Percentiles rank a stretch among this genome's conserved stretches.
Conservation (phyloP, 2,329 filamentous ascomycete genomes). For the Elsinoe australis region DNA sequence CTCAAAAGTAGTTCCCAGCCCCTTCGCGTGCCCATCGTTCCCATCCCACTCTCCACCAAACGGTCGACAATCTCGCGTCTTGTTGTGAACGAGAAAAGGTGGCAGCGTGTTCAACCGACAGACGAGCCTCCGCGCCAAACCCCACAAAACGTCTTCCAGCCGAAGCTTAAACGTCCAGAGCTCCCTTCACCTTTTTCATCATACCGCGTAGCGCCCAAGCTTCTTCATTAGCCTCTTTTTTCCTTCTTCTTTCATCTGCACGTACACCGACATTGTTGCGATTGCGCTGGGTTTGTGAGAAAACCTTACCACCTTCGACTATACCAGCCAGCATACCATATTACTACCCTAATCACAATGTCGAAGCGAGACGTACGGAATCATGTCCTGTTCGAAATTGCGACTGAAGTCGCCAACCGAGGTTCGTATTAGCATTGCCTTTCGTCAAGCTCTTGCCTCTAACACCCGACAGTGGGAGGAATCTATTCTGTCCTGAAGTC, state of each 20-base stretch:
- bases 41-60: constrained; percentile 8
- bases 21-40: background rate
- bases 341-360: constrained; percentile 25
- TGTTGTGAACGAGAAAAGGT: constrained; percentile 7
- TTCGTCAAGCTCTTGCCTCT: constrained; percentile 21
- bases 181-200: constrained; percentile 12
- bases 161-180: background rate
- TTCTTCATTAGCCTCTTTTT: constrained; percentile 8
- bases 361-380: constrained; percentile 71
- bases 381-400: constrained; percentile 92
- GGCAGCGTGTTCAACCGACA: too few species aligned
- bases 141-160: background rate
- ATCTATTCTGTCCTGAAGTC: constrained; percentile 99
- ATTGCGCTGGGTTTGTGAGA: background rate
- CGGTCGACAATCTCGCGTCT: constrained; percentile 13
- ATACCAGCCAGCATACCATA: background rate
- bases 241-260: background rate
- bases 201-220: constrained; percentile 9
- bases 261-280: constrained; percentile 6
- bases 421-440: constrained; percentile 49
- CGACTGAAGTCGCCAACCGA: constrained; percentile 94
- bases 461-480: constrained; percentile 63
- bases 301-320: background rate
- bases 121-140: background rate
- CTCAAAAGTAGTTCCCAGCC: constrained; percentile 6